Evolutionary conservation across 129 eudicot genomes (phyloP), one percentile per base, ranked within the genome.

Genomic region (Chrysanthemum lavandulifolium): DNA sequence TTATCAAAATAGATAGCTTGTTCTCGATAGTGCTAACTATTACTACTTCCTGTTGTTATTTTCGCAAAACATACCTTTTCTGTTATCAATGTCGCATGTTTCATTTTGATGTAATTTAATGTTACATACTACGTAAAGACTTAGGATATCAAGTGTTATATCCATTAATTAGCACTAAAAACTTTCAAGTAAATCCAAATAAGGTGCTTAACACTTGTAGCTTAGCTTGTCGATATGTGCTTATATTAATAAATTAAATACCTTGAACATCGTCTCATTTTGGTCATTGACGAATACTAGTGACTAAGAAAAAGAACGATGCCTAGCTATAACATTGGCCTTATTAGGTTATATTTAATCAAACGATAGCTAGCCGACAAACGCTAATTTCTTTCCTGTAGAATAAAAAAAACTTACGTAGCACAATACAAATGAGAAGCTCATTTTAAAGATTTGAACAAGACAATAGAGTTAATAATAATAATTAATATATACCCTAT

Each of bases 401-500:
- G 14, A 19, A 59, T 21, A 33, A 3, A 14, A 48, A 4, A 5
- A 19, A 10, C 10, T n/a, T 47, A 14, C 2, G 23, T 19, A 14
- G 6, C 67, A 63, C 31, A 63, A 58, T 76, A 76, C 80, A 76
- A 67, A 76, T 52, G 53, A 76, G 69, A 59, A 76, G 75, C 74
- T 59, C 21, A 76, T 68, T 76, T 15, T 49, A 15, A 57, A 68
- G 52, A 33, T 53, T 65, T 53, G 25, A 66, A 65, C 56, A 64
- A 36, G 18, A 19, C 40, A 40, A 40, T 49, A 61, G 53, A 36
- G 18, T 23, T 23, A 23, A 76, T 66, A 69, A n/a, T n/a, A n/a
- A 40, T 71, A 40, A 58, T 57, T 10, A 43, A 57, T 56, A 25
- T 31, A 66, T 64, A 71, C 52, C 71, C 74, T 68, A 56, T 79